Evolutionary conservation across 106 monocot genomes (phyloP).

Genomic region (Dendrobium huoshanense): DNA sequence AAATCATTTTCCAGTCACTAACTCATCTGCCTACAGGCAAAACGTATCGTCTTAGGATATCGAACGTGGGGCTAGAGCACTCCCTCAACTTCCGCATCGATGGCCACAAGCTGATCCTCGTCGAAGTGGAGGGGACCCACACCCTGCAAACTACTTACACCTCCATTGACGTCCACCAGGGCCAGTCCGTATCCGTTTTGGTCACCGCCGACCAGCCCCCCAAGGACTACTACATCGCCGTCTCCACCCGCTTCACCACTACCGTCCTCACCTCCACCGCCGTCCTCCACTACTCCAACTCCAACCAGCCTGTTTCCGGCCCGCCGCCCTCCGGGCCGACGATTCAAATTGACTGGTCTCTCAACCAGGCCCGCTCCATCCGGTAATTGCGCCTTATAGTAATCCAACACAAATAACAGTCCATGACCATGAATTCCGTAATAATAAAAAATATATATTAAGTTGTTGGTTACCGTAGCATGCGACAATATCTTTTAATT

Average conservation of each 20-base stretch:
- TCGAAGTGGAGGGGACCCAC: constrained; percentile 92
- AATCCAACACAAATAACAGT: too few species aligned
- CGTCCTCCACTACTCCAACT: constrained; percentile 60
- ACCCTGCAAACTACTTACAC: constrained; percentile 55
- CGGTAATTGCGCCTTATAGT: constrained; percentile 4
- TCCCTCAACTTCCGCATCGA: constrained; percentile 70
- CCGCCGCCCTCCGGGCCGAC: constrained; percentile 35
- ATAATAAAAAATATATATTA: too few species aligned
- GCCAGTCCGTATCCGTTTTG: constrained; percentile 75
- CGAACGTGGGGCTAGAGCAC: constrained; percentile 75
- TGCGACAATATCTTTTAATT: too few species aligned
- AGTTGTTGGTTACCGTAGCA: too few species aligned
- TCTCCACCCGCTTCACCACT: constrained; percentile 60
- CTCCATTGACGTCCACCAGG: constrained; percentile 73
- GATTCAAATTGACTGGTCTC: constrained; percentile 54
- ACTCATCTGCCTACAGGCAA: constrained; percentile 34
- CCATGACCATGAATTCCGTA: too few species aligned
- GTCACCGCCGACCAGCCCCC: constrained; percentile 53
- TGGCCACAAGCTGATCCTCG: constrained; percentile 59
- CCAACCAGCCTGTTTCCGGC: constrained; percentile 30
- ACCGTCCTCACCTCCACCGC: constrained; percentile 39
- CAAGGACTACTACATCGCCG: constrained; percentile 63
- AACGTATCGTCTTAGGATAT: constrained; percentile 81
- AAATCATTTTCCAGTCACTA: too few species aligned
- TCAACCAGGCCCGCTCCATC: constrained; percentile 71